Conservation (phyloP, 768 basidiomycete species). For the Termitomyces sp. region DNA sequence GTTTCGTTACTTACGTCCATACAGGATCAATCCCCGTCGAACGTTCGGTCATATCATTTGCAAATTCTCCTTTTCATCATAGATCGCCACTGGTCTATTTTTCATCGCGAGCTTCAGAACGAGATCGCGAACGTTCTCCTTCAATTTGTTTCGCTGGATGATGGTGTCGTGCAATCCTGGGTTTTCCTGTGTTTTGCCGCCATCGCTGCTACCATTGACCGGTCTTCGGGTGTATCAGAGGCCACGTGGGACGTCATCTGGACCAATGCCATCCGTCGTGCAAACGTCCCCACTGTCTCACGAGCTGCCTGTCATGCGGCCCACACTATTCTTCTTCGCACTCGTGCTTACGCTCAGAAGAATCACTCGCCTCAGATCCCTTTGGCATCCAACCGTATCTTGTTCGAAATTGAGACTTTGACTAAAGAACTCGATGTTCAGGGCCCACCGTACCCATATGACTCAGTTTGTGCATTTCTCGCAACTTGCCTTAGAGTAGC, state of each 20-base stretch:
- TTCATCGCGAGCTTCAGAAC: constrained; percentile 55
- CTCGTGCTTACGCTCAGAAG: constrained; percentile 22
- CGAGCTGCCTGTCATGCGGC: constrained; percentile 77
- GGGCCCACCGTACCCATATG: constrained; percentile 81
- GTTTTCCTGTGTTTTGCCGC: constrained; percentile 75
- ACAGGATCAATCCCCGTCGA: constrained; percentile 24
- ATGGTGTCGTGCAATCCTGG: constrained; percentile 73
- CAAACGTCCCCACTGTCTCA: constrained; percentile 60
- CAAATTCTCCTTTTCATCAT: constrained; percentile 85
- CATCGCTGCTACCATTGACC: constrained; percentile 48
- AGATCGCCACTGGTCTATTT: constrained; percentile 63
- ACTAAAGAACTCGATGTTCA: constrained; percentile 85
- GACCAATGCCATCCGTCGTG: constrained; percentile 75
- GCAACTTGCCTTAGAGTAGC: constrained; percentile 62
- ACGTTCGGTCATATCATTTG: constrained; percentile 42
- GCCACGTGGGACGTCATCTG: constrained; percentile 75
- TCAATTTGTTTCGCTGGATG: constrained; percentile 58
- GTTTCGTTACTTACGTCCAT: constrained; percentile 46
- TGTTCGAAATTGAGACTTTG: constrained; percentile 72
- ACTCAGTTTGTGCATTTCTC: constrained; percentile 86
- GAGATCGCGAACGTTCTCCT: constrained; percentile 51
- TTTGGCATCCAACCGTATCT: constrained; percentile 50
- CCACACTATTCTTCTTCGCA: constrained; percentile 39
- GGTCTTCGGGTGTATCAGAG: background rate
- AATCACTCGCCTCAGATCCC: constrained; percentile 18